Base-by-base conservation (phyloP, 371 early-diverging fungal species). In the Actinomortierella wolfii region DNA sequence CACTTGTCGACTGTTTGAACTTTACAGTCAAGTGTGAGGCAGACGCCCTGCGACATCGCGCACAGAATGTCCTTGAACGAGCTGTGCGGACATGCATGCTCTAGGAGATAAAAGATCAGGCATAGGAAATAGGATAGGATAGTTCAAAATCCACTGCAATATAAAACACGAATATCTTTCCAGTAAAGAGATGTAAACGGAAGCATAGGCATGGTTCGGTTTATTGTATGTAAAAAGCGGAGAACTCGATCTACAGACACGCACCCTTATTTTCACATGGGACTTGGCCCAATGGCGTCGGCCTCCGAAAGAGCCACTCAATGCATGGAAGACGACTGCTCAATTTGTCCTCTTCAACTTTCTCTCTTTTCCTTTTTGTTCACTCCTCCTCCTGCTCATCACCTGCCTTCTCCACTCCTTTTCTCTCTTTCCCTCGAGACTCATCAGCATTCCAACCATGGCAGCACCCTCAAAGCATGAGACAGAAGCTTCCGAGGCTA, bases 1-100 rank as follows among this genome's bases (percentile, higher is more conserved):
- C 84, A 2, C 67, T 56, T 14, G 76, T 85, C 9, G 80, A 83
- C 52, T 78, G 81, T 54, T 41, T 67, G 13, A 66, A 78, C 55
- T 83, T 79, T 53, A 20, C 54, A 3, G 71, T 71, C 47, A 57
- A 61, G 23, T 71, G 71, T 51, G 71, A 71, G 43, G 59, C 71
- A 2, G 71, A 71, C 51, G 71, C 71, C 1, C 44, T 71, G 48
- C 53, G 71, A 23, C 71, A 71, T 48, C 66, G 71, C 8, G 62
- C 71, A 7, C 71, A 71, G 56, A 71, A 71, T 48, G 71, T 71
- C 13, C 44, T 71, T 28, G 71, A 71, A 53, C 71, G 71, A 23
- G 71, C 71, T 47, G 71, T 71, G 11, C 55, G 71, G 23, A 71
- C 71, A 14, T 71, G 71, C 40, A 53, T 71, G 61, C 61, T 65